Conservation (phyloP, 139 green algal genomes). For the Gonium pectorale region DNA sequence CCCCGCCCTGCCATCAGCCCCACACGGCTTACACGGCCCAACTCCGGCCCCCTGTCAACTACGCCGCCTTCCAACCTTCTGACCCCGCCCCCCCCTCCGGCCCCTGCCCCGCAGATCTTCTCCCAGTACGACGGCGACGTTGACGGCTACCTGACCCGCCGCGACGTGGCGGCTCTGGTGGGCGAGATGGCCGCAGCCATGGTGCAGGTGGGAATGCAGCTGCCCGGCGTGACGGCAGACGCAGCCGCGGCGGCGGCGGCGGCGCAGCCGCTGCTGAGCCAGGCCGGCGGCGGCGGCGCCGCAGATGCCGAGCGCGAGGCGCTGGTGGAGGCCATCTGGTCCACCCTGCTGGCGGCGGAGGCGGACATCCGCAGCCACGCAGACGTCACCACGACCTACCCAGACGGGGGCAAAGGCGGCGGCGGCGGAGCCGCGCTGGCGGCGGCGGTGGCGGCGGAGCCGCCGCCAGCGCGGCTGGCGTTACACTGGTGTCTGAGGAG, state of each 20-base stretch:
- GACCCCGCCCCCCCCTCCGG: too few species aligned
- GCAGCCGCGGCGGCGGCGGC: background rate
- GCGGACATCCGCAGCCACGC: background rate
- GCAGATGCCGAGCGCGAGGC: background rate
- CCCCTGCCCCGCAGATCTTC: slow-evolving; percentile 27
- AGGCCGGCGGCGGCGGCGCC: background rate
- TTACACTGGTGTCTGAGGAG: slow-evolving; percentile 19
- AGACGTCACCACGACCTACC: background rate
- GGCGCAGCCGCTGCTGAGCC: background rate
- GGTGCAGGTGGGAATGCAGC: slow-evolving; percentile 16
- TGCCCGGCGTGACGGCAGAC: background rate
- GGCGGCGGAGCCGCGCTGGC: background rate
- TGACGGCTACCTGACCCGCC: slow-evolving; percentile 24
- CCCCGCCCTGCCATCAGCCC: too few species aligned
- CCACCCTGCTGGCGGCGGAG: slow-evolving; percentile 6
- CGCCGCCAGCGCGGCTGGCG: background rate
- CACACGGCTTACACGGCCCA: too few species aligned
- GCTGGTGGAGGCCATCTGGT: background rate
- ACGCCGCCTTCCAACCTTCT: too few species aligned
- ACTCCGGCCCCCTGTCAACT: too few species aligned
- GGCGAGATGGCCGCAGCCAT: slow-evolving; percentile 27
- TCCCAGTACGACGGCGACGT: slow-evolving; percentile 40
- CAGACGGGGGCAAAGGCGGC: background rate
- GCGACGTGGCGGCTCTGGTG: slow-evolving; percentile 37
- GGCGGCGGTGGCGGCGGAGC: background rate